A percentile compares a stretch with the other conserved stretches of the same genome.
Conservation (phyloP, 1,284 basidiomycete species). For the Singerocomus inundabilis region DNA sequence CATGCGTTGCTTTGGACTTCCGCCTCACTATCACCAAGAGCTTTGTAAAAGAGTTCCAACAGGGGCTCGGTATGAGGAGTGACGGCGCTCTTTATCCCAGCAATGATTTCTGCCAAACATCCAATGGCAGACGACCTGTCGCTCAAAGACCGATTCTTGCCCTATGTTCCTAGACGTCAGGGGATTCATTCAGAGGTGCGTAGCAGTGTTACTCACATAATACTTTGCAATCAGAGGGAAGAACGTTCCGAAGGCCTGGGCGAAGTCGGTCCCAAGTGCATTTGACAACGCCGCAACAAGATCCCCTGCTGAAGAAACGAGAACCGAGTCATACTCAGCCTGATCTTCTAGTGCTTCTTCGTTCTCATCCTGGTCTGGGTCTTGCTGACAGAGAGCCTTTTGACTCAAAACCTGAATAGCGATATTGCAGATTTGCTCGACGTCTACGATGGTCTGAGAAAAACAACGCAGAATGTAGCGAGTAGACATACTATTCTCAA, state of each 20-base stretch:
- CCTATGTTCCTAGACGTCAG: conserved; percentile 43
- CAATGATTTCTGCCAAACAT: conserved; percentile 93
- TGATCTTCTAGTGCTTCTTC: conserved; percentile 81
- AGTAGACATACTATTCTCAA: conserved; percentile 61
- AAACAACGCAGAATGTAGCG: neutral
- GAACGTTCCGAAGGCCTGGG: conserved; percentile 82
- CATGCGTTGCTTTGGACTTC: conserved; percentile 97
- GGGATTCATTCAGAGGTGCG: neutral
- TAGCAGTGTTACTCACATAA: conserved; percentile 63
- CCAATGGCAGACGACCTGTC: conserved; percentile 95
- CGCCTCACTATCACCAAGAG: conserved; percentile 81
- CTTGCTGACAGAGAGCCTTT: conserved; percentile 94
- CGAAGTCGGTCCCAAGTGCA: conserved; percentile 84
- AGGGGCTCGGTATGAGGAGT: conserved; percentile 87
- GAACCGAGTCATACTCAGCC: conserved; percentile 95
- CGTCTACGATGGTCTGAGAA: conserved; percentile 46
- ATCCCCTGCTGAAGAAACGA: conserved; percentile 93
- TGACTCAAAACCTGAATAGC: conserved; percentile 85
- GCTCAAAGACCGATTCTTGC: conserved; percentile 81
- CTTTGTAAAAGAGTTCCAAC: conserved; percentile 80
- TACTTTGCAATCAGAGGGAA: conserved; percentile 90
- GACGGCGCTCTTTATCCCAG: conserved; percentile 85
- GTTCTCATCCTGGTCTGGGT: conserved; percentile 90
- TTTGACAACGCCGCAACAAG: conserved; percentile 90
- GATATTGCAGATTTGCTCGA: conserved; percentile 79